Conservation (phyloP, 768 basidiomycete genomes). For the Erythrobasidium yunnanense region DNA sequence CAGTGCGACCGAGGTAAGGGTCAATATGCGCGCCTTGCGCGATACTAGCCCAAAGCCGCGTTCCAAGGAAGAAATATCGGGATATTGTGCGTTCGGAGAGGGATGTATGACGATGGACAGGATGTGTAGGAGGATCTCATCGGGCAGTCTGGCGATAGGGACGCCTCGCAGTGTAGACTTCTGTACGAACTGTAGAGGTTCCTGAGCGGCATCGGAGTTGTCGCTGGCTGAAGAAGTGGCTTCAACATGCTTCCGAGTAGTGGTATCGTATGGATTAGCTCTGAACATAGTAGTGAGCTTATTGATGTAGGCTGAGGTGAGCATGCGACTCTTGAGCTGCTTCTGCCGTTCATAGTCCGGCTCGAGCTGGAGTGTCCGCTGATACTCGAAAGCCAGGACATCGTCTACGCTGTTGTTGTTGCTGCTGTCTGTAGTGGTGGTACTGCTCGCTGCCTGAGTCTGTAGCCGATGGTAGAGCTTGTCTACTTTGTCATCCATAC, state of each 20-base stretch:
- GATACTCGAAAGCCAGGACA: conserved; percentile 26
- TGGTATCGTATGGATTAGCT: conserved; percentile 29
- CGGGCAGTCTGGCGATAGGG: conserved; percentile 29
- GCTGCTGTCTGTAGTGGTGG: not conserved
- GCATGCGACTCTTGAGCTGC: conserved; percentile 31
- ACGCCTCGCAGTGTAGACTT: not conserved
- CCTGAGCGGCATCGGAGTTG: not conserved
- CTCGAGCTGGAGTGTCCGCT: conserved; percentile 33
- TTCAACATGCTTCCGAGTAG: not conserved
- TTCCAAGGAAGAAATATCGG: conserved; percentile 15
- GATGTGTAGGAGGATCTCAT: conserved; percentile 35
- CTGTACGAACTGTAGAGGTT: no score
- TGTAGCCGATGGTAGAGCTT: conserved; percentile 29
- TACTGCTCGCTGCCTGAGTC: not conserved
- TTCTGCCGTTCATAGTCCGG: conserved; percentile 34
- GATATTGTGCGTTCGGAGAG: not conserved
- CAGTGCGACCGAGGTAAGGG: not conserved
- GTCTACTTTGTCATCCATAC: conserved; percentile 35
- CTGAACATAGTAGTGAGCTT: conserved; percentile 28
- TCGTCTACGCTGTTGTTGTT: not conserved
- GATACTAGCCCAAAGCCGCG: conserved; percentile 9
- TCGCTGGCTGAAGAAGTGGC: not conserved
- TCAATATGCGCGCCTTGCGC: conserved; percentile 24
- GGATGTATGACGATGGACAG: conserved; percentile 17
- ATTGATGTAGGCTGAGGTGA: conserved; percentile 27